phyloP scores from a whole-genome alignment of 2,329 filamentous ascomycete genomes.

The Venturia nashicola region DNA sequence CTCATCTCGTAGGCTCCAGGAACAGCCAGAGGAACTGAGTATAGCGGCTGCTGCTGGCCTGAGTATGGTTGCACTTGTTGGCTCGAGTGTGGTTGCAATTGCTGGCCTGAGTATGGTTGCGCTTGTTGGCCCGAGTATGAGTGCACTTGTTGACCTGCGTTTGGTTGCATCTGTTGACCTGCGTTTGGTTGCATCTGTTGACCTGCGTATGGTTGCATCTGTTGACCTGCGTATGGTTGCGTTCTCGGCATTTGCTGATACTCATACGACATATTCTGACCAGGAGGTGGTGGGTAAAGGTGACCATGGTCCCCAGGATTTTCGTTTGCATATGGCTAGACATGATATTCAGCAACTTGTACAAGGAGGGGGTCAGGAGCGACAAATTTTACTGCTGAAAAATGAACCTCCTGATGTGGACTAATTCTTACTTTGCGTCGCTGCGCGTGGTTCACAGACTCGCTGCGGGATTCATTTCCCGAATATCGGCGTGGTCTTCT shows the following conservation, averaged over 20 bases:
- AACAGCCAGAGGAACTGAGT: neutral
- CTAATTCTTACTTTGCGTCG: conserved; percentile 6
- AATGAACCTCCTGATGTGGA: neutral
- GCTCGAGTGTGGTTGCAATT: neutral
- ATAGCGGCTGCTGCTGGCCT: neutral
- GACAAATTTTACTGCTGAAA: neutral
- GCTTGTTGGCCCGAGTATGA: too few species aligned
- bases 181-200: too few species aligned
- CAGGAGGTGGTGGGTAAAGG: conserved; percentile 5
- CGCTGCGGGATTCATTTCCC: neutral
- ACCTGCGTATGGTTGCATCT: too few species aligned
- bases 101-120: neutral
- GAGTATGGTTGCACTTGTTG: neutral
- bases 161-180: too few species aligned
- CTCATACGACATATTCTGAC: neutral
- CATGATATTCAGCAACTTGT: neutral
- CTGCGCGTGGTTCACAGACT: neutral
- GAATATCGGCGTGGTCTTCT: neutral
- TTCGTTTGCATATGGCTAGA: conserved; percentile 1
- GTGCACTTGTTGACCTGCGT: neutral
- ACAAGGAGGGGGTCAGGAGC: neutral
- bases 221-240: too few species aligned
- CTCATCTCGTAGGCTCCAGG: neutral
- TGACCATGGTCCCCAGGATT: neutral
- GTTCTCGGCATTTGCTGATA: neutral